These are phyloP conservation scores for Agaricus blazei DNA, from an alignment of 768 basidiomycete species.

Conservation along the genomic window DNA sequence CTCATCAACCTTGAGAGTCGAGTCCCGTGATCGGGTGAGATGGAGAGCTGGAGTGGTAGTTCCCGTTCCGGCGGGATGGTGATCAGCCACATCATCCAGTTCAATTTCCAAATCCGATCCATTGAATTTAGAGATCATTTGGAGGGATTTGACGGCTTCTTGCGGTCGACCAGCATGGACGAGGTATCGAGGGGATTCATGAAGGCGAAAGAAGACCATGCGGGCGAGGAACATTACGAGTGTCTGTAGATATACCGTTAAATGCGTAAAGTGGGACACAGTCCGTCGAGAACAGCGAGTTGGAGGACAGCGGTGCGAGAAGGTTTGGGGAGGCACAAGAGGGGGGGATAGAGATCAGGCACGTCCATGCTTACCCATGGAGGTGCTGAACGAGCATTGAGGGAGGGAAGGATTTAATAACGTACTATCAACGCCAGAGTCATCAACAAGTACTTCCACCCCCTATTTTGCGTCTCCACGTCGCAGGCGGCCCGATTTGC, in stretches of 20 bases:
- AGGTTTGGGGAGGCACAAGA: background rate
- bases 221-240: slow-evolving; percentile 83
- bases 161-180: slow-evolving; percentile 81
- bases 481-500: slow-evolving; percentile 42
- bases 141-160: slow-evolving; percentile 80
- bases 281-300: background rate
- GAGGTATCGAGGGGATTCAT: slow-evolving; percentile 93
- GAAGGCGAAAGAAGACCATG: slow-evolving; percentile 84
- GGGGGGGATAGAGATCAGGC: background rate
- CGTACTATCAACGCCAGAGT: slow-evolving; percentile 79
- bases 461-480: slow-evolving; percentile 63
- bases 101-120: slow-evolving; percentile 64
- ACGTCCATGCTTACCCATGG: background rate
- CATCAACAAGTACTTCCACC: slow-evolving; percentile 86
- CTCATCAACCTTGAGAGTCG: slow-evolving; percentile 13
- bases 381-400: background rate
- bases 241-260: slow-evolving; percentile 48
- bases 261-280: background rate
- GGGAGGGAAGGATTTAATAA: slow-evolving; percentile 13
- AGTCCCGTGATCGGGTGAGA: background rate
- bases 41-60: slow-evolving; percentile 4
- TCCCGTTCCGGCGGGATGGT: slow-evolving; percentile 18
- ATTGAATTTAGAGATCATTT: slow-evolving; percentile 84
- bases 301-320: background rate
- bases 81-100: slow-evolving; percentile 63